Evolutionary conservation across 768 basidiomycete genomes (phyloP), one percentile per base, ranked within the genome.

Genomic region (Xerocomus potaroensis): DNA sequence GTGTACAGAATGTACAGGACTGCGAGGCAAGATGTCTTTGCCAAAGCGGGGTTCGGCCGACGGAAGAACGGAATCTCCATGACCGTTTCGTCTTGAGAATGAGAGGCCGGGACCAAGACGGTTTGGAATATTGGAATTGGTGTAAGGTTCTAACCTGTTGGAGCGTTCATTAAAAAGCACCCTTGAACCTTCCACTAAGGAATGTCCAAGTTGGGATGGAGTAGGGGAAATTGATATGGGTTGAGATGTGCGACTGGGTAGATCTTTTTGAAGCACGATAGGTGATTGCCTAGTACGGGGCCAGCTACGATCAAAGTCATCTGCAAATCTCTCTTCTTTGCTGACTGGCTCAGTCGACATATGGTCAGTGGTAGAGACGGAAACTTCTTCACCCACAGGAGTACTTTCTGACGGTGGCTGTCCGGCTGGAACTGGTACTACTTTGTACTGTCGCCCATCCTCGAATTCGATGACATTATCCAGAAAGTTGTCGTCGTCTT

Each of bases 271-370:
- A 9, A 71, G 65, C 10, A 68, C 47, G 16, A 74, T 59, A 37
- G 78, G 75, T 18, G 77, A 76, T 31, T 71, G 65, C 48, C 75
- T 74, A 29, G 81, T 80, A 43, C 84, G 81, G n/a, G 92, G 92
- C 93, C 92, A 96, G 58, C 91, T 92, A 41, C 95, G 82, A 69
- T 96, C 95, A 61, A 90, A 95, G 66, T 97, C 94, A 55, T 97
- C 92, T 6, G 78, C 83, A 66, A 95, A 94, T 24, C 93, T 77
- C 41, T 96, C 91, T 53, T 87, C 87, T 63, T 93, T 91, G 53
- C 77, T 78, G 11, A 91, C 81, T 27, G 78, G 78, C n/a, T 63
- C 68, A 41, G 35, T 36, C 19, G 55, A 43, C 12, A 48, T 53
- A 33, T 61, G 62, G 43, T 56, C 49, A 58, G 60, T 14, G 26